Evolutionary conservation across 1,284 basidiomycete genomes (phyloP).

Genomic region (Pterulicium gracile): DNA sequence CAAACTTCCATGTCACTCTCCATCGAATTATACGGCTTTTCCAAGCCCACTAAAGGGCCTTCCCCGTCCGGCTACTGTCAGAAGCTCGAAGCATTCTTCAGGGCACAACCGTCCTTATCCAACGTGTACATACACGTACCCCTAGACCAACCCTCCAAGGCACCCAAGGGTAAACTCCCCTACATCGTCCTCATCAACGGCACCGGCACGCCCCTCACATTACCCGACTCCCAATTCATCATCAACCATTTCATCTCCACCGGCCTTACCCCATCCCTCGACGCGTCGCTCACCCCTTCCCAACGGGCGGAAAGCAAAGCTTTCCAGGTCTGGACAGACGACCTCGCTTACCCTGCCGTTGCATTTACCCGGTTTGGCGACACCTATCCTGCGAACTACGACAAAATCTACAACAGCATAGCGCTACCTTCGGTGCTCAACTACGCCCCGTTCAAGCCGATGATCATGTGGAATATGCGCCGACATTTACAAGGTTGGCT

Average conservation of each 20-base stretch:
- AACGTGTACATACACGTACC: conserved; percentile 1
- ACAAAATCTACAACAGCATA: too few species aligned
- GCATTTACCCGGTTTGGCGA: conserved; percentile 14
- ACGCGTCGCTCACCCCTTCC: conserved; percentile 15
- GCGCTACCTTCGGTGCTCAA: too few species aligned
- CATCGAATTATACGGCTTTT: conserved; percentile 15
- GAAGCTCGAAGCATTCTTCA: conserved; percentile 20
- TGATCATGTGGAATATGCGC: conserved; percentile 15
- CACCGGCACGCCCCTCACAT: conserved; percentile 10
- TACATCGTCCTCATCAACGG: conserved; percentile 18
- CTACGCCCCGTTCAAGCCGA: conserved; percentile 13
- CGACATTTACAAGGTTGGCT: conserved; percentile 13
- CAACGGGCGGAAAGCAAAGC: conserved; percentile 22
- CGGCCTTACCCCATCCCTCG: conserved; percentile 16
- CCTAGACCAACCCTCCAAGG: conserved; percentile 11
- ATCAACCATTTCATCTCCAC: conserved; percentile 19
- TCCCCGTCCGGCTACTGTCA: conserved; percentile 23
- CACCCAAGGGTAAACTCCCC: conserved; percentile 18
- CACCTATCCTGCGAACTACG: conserved; percentile 15
- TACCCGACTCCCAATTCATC: conserved; percentile 24
- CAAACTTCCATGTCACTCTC: too few species aligned
- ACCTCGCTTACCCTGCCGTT: conserved; percentile 19
- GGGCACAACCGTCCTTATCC: conserved; percentile 11
- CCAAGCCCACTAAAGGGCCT: conserved; percentile 15
- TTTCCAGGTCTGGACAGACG: conserved; percentile 22